Conservation (phyloP, 1,284 basidiomycete genomes). For the Rhodotorula mucilaginosa region DNA sequence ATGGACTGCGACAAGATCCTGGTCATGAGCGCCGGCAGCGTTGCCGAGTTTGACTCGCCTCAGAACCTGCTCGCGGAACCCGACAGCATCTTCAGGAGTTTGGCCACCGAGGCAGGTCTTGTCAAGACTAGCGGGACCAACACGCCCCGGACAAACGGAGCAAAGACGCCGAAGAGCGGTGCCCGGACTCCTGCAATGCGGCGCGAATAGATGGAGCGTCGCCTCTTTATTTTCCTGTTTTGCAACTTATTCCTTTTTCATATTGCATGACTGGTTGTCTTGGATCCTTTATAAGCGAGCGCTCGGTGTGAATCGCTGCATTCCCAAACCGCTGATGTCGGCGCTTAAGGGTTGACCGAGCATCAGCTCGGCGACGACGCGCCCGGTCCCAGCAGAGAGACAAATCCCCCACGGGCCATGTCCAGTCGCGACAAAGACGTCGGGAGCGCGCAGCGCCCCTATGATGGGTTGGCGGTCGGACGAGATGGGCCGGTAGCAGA, state of each 20-base stretch:
- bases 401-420: conserved; percentile 42
- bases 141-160: conserved; percentile 13
- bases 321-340: conserved; percentile 13
- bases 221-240: neutral
- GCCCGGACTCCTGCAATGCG: conserved; percentile 22
- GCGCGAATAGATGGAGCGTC: conserved; percentile 2
- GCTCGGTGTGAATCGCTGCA: conserved; percentile 14
- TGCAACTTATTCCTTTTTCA: neutral
- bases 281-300: neutral
- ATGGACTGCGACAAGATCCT: conserved; percentile 50
- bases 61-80: conserved; percentile 35
- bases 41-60: conserved; percentile 43
- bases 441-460: conserved; percentile 6
- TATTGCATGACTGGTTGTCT: conserved; percentile 7
- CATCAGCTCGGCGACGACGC: conserved; percentile 27
- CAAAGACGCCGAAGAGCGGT: conserved; percentile 22
- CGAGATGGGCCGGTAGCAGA: conserved; percentile 38
- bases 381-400: conserved; percentile 30
- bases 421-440: conserved; percentile 27
- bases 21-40: conserved; percentile 46
- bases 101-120: conserved; percentile 28
- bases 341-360: conserved; percentile 17
- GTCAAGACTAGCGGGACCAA: conserved; percentile 19
- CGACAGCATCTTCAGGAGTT: conserved; percentile 25
- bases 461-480: conserved; percentile 33